Evolutionary conservation across 768 basidiomycete genomes (phyloP), one percentile per base, ranked within the genome.

Genomic region (Chlorophyllum brunneum): DNA sequence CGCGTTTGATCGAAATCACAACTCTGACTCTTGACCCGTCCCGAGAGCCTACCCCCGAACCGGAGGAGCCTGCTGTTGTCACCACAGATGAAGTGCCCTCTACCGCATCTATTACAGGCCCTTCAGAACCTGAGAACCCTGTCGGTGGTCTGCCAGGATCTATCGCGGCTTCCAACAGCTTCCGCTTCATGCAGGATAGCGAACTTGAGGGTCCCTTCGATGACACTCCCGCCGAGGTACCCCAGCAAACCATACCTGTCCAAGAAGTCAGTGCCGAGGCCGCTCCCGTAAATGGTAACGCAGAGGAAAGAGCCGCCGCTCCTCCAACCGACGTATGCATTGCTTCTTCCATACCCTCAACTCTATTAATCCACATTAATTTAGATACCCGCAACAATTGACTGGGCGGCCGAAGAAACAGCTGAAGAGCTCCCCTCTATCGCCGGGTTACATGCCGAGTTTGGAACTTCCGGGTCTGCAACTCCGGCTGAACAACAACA

Each of bases 381-480:
- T 15, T 16, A 36, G 34, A n/a, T 16, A 11, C 34, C 59, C 42
- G 67, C 61, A n/a, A 69, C 80, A 23, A 75, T 92, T 51, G 85
- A 92, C 65, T 92, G 91, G 90, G 87, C 90, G 13, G 83, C 81
- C 36, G 88, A 90, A 51, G 86, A 89, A 24, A 83, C 86, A 52
- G 80, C 75, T n/a, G 85, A 86, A 56, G 88, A 79, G 4, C 78
- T 92, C 13, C 90, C 91, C n/a, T 74, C 87, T 1, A 85, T 93
- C 45, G 82, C 82, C 5, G 79, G 78, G 42, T 74, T 92, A 23
- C 88, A 92, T 52, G 85, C 86, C 39, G 81, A 80, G 57, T 90
- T 92, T 61, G 86, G 84, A 5, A 80, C 82, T 10, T 87, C 89
- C 34, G 85, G 83, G 5, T 78, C 83, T 24, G 80, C 75, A n/a